Conservation (phyloP, 2,329 filamentous ascomycete species). For the Fonsecaea pedrosoi region DNA sequence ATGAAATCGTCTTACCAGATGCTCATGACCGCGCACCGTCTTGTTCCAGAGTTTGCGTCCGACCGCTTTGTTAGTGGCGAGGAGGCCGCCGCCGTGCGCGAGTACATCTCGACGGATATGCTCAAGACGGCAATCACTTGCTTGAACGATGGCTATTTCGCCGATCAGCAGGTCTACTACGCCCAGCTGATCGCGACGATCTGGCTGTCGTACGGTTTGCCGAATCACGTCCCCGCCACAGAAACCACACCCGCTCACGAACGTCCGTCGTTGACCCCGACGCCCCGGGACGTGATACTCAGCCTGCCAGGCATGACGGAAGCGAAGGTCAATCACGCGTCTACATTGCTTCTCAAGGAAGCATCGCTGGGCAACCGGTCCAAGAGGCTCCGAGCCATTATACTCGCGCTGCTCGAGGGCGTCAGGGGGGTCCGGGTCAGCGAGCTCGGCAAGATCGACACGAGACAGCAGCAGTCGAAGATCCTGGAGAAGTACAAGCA, state of each 20-base stretch:
- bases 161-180: slow-evolving; percentile 92
- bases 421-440: slow-evolving; percentile 90
- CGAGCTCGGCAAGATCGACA: slow-evolving; percentile 82
- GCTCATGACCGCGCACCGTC: slow-evolving; percentile 81
- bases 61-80: slow-evolving; percentile 44
- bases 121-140: slow-evolving; percentile 88
- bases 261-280: slow-evolving; percentile 63
- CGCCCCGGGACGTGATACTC: slow-evolving; percentile 76
- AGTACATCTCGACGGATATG: slow-evolving; percentile 88
- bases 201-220: slow-evolving; percentile 72
- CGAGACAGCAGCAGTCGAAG: slow-evolving; percentile 34
- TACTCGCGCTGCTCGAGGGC: slow-evolving; percentile 83
- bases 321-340: slow-evolving; percentile 69
- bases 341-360: slow-evolving; percentile 65
- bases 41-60: slow-evolving; percentile 75
- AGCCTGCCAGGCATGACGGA: slow-evolving; percentile 78
- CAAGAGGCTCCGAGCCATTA: slow-evolving; percentile 78
- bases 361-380: slow-evolving; percentile 58
- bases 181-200: slow-evolving; percentile 87
- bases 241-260: slow-evolving; percentile 33
- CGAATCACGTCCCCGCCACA: slow-evolving; percentile 35
- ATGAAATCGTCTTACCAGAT: slow-evolving; percentile 86
- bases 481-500: slow-evolving; percentile 41
- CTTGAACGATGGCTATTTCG: slow-evolving; percentile 94
- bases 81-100: slow-evolving; percentile 74